phyloP scores from a whole-genome alignment of 2,329 filamentous ascomycete genomes.

The Didymella keratinophila region DNA sequence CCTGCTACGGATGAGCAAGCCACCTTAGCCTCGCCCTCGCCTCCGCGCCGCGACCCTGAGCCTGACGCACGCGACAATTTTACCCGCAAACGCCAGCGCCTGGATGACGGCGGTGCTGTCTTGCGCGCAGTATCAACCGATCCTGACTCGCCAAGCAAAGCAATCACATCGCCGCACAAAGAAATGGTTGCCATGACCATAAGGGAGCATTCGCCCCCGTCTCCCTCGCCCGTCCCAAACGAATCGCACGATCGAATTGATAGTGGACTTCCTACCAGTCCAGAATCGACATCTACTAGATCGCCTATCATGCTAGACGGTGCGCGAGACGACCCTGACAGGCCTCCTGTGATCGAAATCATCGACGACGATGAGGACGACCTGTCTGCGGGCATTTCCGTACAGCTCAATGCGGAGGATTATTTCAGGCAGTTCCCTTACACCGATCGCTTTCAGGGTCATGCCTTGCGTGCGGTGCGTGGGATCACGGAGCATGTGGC shows the following conservation, averaged over 20 bases:
- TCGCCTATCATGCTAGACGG: slow-evolving; percentile 29
- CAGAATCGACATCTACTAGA: background rate
- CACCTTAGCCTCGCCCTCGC: slow-evolving; percentile 37
- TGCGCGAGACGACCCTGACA: slow-evolving; percentile 28
- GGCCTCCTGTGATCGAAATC: slow-evolving; percentile 51
- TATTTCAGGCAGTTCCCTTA: slow-evolving; percentile 47
- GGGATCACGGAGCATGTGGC: slow-evolving; percentile 37
- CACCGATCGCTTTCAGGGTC: background rate
- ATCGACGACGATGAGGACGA: slow-evolving; percentile 46
- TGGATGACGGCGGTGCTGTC: slow-evolving; percentile 50
- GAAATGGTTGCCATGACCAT: slow-evolving; percentile 52
- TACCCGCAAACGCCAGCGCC: slow-evolving; percentile 56
- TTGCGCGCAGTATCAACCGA: slow-evolving; percentile 44
- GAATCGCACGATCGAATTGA: slow-evolving; percentile 22
- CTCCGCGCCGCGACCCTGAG: slow-evolving; percentile 53
- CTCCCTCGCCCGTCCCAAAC: slow-evolving; percentile 31
- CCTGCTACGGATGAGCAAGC: slow-evolving; percentile 42
- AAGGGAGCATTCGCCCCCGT: slow-evolving; percentile 45
- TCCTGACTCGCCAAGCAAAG: slow-evolving; percentile 23
- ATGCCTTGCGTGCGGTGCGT: slow-evolving; percentile 1
- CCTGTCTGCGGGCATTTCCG: slow-evolving; percentile 16
- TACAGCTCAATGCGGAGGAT: slow-evolving; percentile 38
- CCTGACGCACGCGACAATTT: slow-evolving; percentile 56
- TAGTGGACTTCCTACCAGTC: background rate
- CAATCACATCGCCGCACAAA: slow-evolving; percentile 27